Evolutionary conservation across 2,329 filamentous ascomycete genomes (phyloP).

Genomic region (Raffaelea deltoideospora): DNA sequence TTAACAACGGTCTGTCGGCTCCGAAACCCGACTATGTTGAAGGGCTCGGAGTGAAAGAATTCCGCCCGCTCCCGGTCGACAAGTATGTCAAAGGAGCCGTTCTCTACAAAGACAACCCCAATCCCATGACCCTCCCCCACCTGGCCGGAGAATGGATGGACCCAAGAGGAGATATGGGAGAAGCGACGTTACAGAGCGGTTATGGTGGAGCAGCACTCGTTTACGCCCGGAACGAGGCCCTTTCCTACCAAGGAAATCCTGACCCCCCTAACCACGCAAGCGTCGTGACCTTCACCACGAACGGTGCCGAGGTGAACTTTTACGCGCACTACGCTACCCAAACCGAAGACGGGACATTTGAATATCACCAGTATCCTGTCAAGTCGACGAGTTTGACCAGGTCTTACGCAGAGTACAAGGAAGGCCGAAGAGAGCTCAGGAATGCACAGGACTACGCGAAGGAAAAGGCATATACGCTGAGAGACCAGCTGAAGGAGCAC

Average conservation of each 20-base stretch:
- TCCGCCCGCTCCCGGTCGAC: background rate
- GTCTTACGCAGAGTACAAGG: too few relatives aligned
- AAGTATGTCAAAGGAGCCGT: background rate
- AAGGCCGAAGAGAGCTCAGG: too few relatives aligned
- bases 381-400: too few relatives aligned
- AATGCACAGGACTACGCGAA: too few relatives aligned
- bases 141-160: background rate
- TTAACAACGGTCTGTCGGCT: background rate
- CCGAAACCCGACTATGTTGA: background rate
- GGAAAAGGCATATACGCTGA: too few relatives aligned
- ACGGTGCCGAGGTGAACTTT: conserved; percentile 12
- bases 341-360: background rate
- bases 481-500: too few relatives aligned
- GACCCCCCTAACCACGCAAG: conserved; percentile 9
- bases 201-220: conserved; percentile 14
- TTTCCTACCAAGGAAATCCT: conserved; percentile 8
- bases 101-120: background rate
- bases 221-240: conserved; percentile 13
- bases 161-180: background rate
- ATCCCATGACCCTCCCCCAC: background rate
- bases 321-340: conserved; percentile 13
- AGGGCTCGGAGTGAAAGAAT: background rate
- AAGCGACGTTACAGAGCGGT: background rate
- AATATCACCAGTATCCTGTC: too few relatives aligned
- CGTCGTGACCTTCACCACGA: conserved; percentile 13